Conservation (phyloP, 2,329 filamentous ascomycete genomes). For the Claviceps humidiphila region DNA sequence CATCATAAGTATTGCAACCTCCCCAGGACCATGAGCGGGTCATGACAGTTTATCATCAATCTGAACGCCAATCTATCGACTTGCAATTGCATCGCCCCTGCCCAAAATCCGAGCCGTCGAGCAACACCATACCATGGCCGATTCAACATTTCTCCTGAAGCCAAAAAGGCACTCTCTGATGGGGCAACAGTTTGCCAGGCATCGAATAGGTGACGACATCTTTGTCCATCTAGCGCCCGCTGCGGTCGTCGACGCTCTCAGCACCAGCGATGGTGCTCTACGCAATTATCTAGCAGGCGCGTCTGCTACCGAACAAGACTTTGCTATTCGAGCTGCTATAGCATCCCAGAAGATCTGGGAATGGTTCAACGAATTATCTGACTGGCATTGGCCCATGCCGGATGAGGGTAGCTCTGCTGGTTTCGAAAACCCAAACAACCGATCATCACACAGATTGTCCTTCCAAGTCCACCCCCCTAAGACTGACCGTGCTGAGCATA, state of each 20-base stretch:
- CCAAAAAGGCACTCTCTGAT: slow-evolving; percentile 21
- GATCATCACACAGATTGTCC: slow-evolving; percentile 27
- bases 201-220: slow-evolving; percentile 40
- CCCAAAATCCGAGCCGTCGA: neutral
- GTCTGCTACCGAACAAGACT: slow-evolving; percentile 52
- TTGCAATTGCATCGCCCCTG: neutral
- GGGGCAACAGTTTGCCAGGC: slow-evolving; percentile 30
- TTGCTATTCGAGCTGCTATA: slow-evolving; percentile 56
- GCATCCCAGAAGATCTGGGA: slow-evolving; percentile 58
- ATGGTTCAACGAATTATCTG: slow-evolving; percentile 60
- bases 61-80: neutral
- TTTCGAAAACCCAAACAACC: slow-evolving; percentile 34
- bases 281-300: slow-evolving; percentile 48
- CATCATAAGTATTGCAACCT: slow-evolving; percentile 16
- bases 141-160: slow-evolving; percentile 19
- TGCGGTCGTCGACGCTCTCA: slow-evolving; percentile 47
- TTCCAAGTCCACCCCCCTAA: slow-evolving; percentile 12
- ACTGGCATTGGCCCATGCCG: slow-evolving; percentile 42
- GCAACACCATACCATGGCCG: slow-evolving; percentile 17
- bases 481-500: slow-evolving; percentile 30
- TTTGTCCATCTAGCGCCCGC: slow-evolving; percentile 48
- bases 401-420: slow-evolving; percentile 32
- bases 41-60: slow-evolving; percentile 5
- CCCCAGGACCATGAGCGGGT: slow-evolving; percentile 22
- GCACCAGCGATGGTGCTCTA: slow-evolving; percentile 36